Evolutionary conservation across 345 rosid species (phyloP).

Genomic region (Turritis glabra): DNA sequence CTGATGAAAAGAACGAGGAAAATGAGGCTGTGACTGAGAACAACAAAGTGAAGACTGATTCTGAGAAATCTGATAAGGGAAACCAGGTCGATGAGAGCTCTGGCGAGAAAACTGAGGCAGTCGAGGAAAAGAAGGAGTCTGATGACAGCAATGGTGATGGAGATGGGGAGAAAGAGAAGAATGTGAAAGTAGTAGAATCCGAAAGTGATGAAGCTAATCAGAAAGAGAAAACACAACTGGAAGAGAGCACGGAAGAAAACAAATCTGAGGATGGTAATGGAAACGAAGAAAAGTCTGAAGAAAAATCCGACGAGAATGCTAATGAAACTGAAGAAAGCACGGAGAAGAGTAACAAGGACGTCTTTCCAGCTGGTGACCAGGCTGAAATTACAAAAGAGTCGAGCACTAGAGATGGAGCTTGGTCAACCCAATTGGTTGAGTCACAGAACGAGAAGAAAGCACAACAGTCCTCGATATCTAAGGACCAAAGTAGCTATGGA

Average conservation of each 20-base stretch:
- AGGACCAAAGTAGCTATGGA: slow-evolving; percentile 39
- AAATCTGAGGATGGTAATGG: slow-evolving; percentile 31
- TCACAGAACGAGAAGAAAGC: slow-evolving; percentile 81
- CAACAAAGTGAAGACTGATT: slow-evolving; percentile 35
- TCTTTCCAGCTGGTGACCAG: slow-evolving; percentile 46
- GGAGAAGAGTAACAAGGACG: slow-evolving; percentile 45
- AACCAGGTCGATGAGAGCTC: slow-evolving; percentile 39
- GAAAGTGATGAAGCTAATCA: slow-evolving; percentile 37
- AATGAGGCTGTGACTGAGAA: slow-evolving; percentile 34
- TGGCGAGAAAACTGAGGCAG: slow-evolving; percentile 37
- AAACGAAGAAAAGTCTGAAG: slow-evolving; percentile 35
- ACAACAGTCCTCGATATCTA: slow-evolving; percentile 47
- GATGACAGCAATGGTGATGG: slow-evolving; percentile 37
- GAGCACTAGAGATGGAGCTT: slow-evolving; percentile 49
- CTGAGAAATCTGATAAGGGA: slow-evolving; percentile 27
- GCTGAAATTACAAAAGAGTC: slow-evolving; percentile 66
- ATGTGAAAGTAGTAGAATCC: slow-evolving; percentile 29
- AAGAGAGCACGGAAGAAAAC: slow-evolving; percentile 44
- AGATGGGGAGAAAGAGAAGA: slow-evolving; percentile 38
- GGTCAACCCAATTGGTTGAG: slow-evolving; percentile 74
- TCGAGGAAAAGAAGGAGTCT: slow-evolving; percentile 37
- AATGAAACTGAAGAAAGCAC: slow-evolving; percentile 27
- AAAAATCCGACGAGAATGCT: slow-evolving; percentile 31
- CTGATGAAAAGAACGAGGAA: slow-evolving; percentile 32
- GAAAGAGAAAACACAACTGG: slow-evolving; percentile 37